phyloP scores from a whole-genome alignment of 768 basidiomycete genomes.

The Lactifluus hygrophoroides region DNA sequence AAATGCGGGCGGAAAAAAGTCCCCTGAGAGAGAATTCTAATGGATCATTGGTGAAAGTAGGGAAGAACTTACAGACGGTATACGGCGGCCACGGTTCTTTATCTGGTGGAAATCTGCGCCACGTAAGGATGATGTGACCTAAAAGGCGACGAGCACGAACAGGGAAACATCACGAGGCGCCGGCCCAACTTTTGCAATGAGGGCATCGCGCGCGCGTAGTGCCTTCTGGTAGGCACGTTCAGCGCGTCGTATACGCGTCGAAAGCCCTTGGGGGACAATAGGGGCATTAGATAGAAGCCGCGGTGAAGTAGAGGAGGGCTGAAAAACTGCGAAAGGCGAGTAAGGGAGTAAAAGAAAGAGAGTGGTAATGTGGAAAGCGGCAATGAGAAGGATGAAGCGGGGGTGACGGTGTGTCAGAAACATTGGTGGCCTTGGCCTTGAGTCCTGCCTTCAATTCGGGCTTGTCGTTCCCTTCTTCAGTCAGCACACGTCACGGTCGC shows the following conservation, averaged over 20 bases:
- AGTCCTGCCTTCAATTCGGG: too few species aligned
- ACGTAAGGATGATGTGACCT: neutral
- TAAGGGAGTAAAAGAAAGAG: conserved; percentile 14
- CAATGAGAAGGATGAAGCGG: conserved; percentile 19
- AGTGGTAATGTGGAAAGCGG: conserved; percentile 7
- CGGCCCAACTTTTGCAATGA: conserved; percentile 18
- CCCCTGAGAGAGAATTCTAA: conserved; percentile 27
- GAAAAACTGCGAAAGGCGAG: neutral
- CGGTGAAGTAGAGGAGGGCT: neutral
- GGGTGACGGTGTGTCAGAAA: conserved; percentile 16
- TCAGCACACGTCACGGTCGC: too few species aligned
- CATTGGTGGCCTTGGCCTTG: too few species aligned
- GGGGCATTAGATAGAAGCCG: neutral
- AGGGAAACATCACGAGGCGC: conserved; percentile 1
- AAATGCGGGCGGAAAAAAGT: conserved; percentile 39
- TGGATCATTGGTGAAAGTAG: neutral
- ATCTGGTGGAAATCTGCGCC: conserved; percentile 18
- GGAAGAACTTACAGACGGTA: conserved; percentile 15
- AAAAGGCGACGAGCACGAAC: neutral
- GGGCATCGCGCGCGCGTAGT: conserved; percentile 11
- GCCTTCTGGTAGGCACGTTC: conserved; percentile 19
- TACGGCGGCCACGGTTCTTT: conserved; percentile 20
- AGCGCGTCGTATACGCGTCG: conserved; percentile 9
- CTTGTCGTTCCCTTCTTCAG: too few species aligned
- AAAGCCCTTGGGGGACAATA: neutral